Conservation (phyloP, 2,329 filamentous ascomycete genomes). For the Hymenoscyphus occultus region DNA sequence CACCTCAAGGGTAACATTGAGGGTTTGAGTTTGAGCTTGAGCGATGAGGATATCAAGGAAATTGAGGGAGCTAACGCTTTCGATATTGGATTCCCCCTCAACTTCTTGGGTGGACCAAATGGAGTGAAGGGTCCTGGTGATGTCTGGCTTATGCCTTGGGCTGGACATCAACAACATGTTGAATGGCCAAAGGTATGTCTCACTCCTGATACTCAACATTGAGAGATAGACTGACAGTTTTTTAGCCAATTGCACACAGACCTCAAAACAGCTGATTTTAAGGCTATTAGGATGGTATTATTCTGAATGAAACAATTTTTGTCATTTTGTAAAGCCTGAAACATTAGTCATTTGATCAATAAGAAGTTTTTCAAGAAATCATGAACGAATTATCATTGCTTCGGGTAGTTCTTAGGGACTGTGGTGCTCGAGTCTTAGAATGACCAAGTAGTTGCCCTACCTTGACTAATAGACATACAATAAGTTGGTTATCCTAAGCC, state of each 20-base stretch:
- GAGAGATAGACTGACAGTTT: background rate
- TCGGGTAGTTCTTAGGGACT: too few relatives aligned
- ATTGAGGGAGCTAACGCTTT: conserved; percentile 63
- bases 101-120: conserved; percentile 50
- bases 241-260: conserved; percentile 4
- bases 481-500: too few relatives aligned
- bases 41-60: conserved; percentile 59
- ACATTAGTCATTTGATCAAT: background rate
- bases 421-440: too few relatives aligned
- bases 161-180: conserved; percentile 51
- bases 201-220: background rate
- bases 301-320: background rate
- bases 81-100: conserved; percentile 64
- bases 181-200: conserved; percentile 32
- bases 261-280: background rate
- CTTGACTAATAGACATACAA: too few relatives aligned
- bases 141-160: conserved; percentile 38
- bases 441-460: too few relatives aligned
- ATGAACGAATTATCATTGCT: too few relatives aligned
- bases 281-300: background rate
- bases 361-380: background rate
- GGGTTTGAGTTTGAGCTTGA: conserved; percentile 59
- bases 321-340: background rate
- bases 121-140: conserved; percentile 37
- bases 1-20: conserved; percentile 70